Evolutionary conservation across 495 filamentous ascomycete genomes (phyloP).

Genomic region (Podospora pseudoanserina): DNA sequence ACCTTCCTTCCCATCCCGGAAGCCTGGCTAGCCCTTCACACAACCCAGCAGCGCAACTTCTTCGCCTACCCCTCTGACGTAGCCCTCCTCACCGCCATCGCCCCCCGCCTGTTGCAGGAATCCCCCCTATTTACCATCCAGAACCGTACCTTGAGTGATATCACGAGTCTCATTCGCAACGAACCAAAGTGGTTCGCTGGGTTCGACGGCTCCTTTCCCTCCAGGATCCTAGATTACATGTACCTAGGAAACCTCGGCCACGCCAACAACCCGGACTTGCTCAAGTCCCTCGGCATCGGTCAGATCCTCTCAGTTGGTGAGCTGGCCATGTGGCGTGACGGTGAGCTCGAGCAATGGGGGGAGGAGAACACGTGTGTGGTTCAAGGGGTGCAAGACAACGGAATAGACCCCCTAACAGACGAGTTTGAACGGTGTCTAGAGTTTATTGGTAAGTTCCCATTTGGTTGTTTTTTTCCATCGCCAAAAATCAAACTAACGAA

Average conservation of each 20-base stretch:
- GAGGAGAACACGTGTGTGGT: slow-evolving; percentile 72
- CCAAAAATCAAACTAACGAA: not conserved
- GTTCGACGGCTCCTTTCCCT: slow-evolving; percentile 89
- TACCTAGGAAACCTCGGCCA: slow-evolving; percentile 91
- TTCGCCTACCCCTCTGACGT: slow-evolving; percentile 94
- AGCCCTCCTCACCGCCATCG: slow-evolving; percentile 67
- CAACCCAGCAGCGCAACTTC: slow-evolving; percentile 79
- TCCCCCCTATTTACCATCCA: slow-evolving; percentile 32
- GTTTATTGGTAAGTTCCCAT: slow-evolving; percentile 73
- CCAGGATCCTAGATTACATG: slow-evolving; percentile 86
- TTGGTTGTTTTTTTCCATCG: slow-evolving; percentile 10
- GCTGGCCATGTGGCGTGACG: slow-evolving; percentile 70
- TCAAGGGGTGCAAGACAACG: slow-evolving; percentile 89
- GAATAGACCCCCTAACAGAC: slow-evolving; percentile 83
- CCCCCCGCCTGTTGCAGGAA: slow-evolving; percentile 61
- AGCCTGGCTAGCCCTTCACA: slow-evolving; percentile 85
- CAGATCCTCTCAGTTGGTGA: slow-evolving; percentile 95
- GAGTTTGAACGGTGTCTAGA: slow-evolving; percentile 84
- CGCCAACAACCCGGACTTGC: slow-evolving; percentile 84
- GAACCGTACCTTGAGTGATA: slow-evolving; percentile 33
- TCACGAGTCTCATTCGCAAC: slow-evolving; percentile 41
- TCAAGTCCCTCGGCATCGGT: slow-evolving; percentile 74
- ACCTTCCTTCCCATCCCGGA: slow-evolving; percentile 74
- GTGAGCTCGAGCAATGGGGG: slow-evolving; percentile 64
- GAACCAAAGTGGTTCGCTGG: slow-evolving; percentile 76